A percentile compares a stretch with the other conserved stretches of the same genome.
Evolutionary conservation across 495 filamentous ascomycete genomes (phyloP).

Genomic region (Neurospora sp.): DNA sequence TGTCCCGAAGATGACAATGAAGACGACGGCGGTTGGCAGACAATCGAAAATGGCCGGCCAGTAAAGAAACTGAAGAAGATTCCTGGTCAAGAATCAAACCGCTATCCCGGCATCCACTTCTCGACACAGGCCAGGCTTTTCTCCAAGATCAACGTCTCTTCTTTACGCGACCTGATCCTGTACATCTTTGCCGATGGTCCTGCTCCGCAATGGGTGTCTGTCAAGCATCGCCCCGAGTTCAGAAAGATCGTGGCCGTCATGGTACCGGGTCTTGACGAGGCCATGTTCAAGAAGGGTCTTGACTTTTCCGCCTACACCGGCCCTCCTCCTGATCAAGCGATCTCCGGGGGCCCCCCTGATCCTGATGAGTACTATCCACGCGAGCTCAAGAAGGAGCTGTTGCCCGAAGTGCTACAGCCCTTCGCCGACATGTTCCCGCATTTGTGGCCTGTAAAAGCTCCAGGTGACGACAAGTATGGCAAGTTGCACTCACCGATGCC

Average conservation of each 20-base stretch:
- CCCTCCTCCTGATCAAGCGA: conserved; percentile 18
- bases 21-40: conserved; percentile 33
- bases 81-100: conserved; percentile 36
- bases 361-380: conserved; percentile 66
- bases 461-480: conserved; percentile 70
- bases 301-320: conserved; percentile 36
- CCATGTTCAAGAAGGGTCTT: conserved; percentile 71
- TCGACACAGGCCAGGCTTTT: conserved; percentile 57
- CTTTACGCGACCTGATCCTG: conserved; percentile 72
- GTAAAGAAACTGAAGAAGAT: conserved; percentile 51
- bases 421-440: conserved; percentile 77
- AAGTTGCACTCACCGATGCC: conserved; percentile 77
- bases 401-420: conserved; percentile 55
- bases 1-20: conserved; percentile 31
- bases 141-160: conserved; percentile 61
- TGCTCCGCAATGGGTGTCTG: conserved; percentile 78
- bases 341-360: conserved; percentile 28
- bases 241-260: conserved; percentile 84
- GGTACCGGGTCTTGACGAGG: conserved; percentile 82
- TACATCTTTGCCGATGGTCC: conserved; percentile 80
- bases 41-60: conserved; percentile 35
- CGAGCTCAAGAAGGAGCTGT: conserved; percentile 44
- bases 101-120: conserved; percentile 67
- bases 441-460: conserved; percentile 79
- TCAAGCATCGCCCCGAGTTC: conserved; percentile 64